Percentiles rank a stretch among this genome's conserved stretches.
Evolutionary conservation across 2,329 filamentous ascomycete species (phyloP).

Genomic region (Apiospora koreana): DNA sequence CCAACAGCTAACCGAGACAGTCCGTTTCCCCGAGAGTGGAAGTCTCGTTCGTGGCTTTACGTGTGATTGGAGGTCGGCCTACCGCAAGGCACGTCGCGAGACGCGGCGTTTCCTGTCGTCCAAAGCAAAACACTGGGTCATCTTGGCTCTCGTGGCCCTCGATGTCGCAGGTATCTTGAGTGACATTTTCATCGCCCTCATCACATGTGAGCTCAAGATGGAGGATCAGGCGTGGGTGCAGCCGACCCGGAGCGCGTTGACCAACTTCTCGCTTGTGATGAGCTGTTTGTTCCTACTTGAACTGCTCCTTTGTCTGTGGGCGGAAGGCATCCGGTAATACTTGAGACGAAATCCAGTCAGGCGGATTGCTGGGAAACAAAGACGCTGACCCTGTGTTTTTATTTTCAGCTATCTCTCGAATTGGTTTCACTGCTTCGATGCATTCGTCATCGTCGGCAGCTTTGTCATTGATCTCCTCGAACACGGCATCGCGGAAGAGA

Average conservation of each 20-base stretch:
- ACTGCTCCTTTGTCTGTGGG: conserved; percentile 58
- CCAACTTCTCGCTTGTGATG: conserved; percentile 57
- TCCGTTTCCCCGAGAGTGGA: conserved; percentile 16
- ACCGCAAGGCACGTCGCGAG: conserved; percentile 17
- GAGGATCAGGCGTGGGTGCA: conserved; percentile 43
- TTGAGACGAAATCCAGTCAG: neutral
- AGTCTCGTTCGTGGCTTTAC: neutral
- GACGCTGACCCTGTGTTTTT: neutral
- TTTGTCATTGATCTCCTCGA: conserved; percentile 64
- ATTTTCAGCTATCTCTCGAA: conserved; percentile 52
- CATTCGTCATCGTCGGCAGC: conserved; percentile 59
- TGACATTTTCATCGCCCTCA: conserved; percentile 50
- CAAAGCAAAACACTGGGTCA: conserved; percentile 45
- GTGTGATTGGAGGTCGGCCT: conserved; percentile 14
- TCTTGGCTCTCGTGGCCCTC: conserved; percentile 45
- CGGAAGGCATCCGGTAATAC: conserved; percentile 60
- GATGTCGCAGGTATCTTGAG: conserved; percentile 47
- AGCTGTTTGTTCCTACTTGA: conserved; percentile 67
- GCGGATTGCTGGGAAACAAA: neutral
- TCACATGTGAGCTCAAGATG: conserved; percentile 47
- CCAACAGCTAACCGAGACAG: conserved; percentile 5
- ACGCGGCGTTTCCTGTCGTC: conserved; percentile 33
- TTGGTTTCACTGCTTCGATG: conserved; percentile 66
- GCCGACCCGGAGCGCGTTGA: conserved; percentile 40
- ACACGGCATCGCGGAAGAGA: conserved; percentile 61